phyloP scores from a whole-genome alignment of 2,329 filamentous ascomycete species.

The Pyricularia sp. region DNA sequence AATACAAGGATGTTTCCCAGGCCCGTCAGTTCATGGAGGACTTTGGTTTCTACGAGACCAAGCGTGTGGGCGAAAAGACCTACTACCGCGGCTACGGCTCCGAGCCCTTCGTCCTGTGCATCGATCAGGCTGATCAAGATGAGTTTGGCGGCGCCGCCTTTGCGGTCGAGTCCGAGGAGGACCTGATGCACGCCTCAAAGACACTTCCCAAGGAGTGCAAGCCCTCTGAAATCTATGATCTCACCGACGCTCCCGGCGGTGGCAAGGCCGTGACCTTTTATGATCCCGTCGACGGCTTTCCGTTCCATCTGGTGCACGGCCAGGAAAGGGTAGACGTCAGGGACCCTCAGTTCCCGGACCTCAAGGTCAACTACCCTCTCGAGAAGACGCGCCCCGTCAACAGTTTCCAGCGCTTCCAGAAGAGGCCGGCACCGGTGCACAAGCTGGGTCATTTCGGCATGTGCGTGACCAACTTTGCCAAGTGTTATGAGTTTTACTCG shows the following conservation, averaged over 20 bases:
- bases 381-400: slow-evolving; percentile 41
- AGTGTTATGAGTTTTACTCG: slow-evolving; percentile 38
- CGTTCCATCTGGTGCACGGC: slow-evolving; percentile 47
- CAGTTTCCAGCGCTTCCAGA: slow-evolving; percentile 41
- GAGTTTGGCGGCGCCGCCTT: slow-evolving; percentile 49
- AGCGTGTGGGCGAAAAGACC: slow-evolving; percentile 30
- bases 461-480: slow-evolving; percentile 40
- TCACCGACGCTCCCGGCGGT: slow-evolving; percentile 41
- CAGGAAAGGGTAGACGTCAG: slow-evolving; percentile 31
- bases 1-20: slow-evolving; percentile 31
- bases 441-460: slow-evolving; percentile 47
- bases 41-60: slow-evolving; percentile 35
- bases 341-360: slow-evolving; percentile 29
- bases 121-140: slow-evolving; percentile 34
- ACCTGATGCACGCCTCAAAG: slow-evolving; percentile 40
- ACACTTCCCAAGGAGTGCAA: slow-evolving; percentile 36
- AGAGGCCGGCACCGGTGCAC: slow-evolving; percentile 28
- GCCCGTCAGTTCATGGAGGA: slow-evolving; percentile 33
- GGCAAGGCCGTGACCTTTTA: slow-evolving; percentile 43
- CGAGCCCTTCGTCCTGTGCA: slow-evolving; percentile 51
- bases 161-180: slow-evolving; percentile 44
- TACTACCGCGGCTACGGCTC: slow-evolving; percentile 54
- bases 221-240: slow-evolving; percentile 37
- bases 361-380: slow-evolving; percentile 39
- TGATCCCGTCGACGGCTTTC: slow-evolving; percentile 45